Evolutionary conservation across 1,284 basidiomycete genomes (phyloP).

Genomic region (Ganoderma resinaceum): DNA sequence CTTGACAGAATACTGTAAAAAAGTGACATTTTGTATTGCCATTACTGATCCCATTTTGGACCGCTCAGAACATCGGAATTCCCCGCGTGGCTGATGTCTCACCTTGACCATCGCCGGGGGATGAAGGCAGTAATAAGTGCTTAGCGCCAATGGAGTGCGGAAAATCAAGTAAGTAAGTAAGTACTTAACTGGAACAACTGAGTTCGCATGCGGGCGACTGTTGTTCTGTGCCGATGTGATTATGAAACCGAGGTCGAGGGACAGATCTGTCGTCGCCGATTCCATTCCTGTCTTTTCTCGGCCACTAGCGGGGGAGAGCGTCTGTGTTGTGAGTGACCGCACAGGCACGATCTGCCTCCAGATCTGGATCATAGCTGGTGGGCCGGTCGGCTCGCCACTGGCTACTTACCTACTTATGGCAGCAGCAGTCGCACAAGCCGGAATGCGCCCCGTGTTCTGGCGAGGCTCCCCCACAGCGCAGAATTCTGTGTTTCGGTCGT

Average conservation of each 20-base stretch:
- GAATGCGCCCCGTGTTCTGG: not conserved
- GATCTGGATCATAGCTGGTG: slow-evolving; percentile 2
- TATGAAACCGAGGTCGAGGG: not conserved
- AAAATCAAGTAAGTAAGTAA: no score
- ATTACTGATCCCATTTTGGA: no score
- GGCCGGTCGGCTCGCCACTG: not conserved
- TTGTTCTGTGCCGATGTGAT: not conserved
- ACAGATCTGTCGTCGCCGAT: not conserved
- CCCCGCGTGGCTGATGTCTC: not conserved
- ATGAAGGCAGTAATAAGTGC: not conserved
- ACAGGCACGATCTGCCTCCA: slow-evolving; percentile 2
- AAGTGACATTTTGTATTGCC: no score
- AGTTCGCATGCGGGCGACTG: no score
- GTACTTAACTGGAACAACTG: no score
- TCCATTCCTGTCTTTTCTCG: slow-evolving; percentile 1
- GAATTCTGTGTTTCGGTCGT: not conserved
- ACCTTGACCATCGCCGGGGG: not conserved
- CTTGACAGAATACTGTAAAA: no score
- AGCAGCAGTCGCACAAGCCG: not conserved
- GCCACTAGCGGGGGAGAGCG: not conserved
- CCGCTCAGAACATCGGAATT: no score
- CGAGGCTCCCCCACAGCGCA: not conserved
- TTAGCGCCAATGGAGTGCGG: no score
- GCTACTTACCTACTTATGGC: not conserved
- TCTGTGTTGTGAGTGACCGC: not conserved